A percentile compares a stretch with the other conserved stretches of the same genome.
Evolutionary conservation across 768 basidiomycete species (phyloP).

Genomic region (Termitomyces sp.): DNA sequence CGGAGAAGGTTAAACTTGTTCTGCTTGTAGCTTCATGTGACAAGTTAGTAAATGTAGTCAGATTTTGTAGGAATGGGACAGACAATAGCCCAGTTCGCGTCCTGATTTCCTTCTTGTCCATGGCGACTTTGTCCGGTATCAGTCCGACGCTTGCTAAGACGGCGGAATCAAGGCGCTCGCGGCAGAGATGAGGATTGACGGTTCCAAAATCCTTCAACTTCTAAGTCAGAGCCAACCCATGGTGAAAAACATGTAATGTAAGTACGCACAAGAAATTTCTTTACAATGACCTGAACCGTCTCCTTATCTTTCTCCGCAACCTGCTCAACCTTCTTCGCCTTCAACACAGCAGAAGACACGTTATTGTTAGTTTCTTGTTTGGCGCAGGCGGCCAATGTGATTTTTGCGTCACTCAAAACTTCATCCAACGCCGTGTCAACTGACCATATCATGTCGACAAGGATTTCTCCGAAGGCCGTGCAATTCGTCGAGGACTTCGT

Average conservation of each 20-base stretch:
- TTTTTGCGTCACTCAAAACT: slow-evolving; percentile 49
- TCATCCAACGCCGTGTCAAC: slow-evolving; percentile 77
- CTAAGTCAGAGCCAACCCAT: slow-evolving; percentile 1
- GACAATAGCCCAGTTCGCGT: slow-evolving; percentile 79
- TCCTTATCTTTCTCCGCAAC: slow-evolving; percentile 61
- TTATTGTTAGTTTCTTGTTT: slow-evolving; percentile 21
- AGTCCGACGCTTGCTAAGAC: slow-evolving; percentile 61
- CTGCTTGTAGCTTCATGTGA: slow-evolving; percentile 80
- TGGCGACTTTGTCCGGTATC: slow-evolving; percentile 56
- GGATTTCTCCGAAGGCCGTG: slow-evolving; percentile 53
- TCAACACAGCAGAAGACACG: slow-evolving; percentile 20
- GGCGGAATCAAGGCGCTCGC: slow-evolving; percentile 68
- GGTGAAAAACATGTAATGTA: neutral
- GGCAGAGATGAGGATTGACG: slow-evolving; percentile 54
- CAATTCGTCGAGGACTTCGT: slow-evolving; percentile 41
- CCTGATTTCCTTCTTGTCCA: slow-evolving; percentile 78
- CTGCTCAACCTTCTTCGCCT: slow-evolving; percentile 43
- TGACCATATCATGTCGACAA: slow-evolving; percentile 82
- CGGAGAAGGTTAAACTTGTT: slow-evolving; percentile 97
- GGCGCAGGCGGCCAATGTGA: slow-evolving; percentile 27
- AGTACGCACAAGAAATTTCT: slow-evolving; percentile 52
- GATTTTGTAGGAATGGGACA: slow-evolving; percentile 24
- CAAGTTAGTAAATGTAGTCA: neutral
- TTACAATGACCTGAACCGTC: slow-evolving; percentile 51
- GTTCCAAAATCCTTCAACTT: slow-evolving; percentile 50